phyloP scores from a whole-genome alignment of 2,329 filamentous ascomycete genomes.

The Fusarium hostae region DNA sequence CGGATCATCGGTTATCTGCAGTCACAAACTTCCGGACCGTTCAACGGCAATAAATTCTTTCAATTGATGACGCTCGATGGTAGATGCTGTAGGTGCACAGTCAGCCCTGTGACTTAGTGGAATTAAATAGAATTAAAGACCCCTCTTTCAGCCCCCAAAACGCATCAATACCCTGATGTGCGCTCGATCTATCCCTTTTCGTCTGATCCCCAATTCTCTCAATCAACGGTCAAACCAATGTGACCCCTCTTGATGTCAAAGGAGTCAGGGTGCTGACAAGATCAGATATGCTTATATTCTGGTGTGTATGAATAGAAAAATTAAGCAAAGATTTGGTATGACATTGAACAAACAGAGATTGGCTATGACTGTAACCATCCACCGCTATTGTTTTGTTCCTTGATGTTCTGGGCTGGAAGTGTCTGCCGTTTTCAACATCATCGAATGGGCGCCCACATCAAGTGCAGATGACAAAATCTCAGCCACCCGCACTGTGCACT shows the following conservation, averaged over 20 bases:
- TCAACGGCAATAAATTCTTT: conserved; percentile 17
- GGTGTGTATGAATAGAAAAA: not conserved
- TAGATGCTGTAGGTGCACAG: not conserved
- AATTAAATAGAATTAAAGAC: conserved; percentile 1
- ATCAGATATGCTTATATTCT: not conserved
- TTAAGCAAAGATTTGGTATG: not conserved
- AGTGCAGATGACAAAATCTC: not conserved
- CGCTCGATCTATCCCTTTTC: conserved; percentile 14
- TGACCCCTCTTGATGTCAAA: conserved; percentile 9
- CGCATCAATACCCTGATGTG: conserved; percentile 13
- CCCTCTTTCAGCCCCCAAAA: not conserved
- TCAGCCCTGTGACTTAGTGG: not conserved
- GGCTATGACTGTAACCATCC: not conserved
- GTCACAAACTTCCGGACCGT: conserved; percentile 1
- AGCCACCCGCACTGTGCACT: conserved; percentile 26
- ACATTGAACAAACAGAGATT: not conserved
- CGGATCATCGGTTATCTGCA: not conserved
- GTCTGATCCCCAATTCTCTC: not conserved
- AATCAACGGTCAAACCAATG: not conserved
- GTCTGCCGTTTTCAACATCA: not conserved
- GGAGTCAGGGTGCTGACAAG: conserved; percentile 1
- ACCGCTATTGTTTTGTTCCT: not conserved
- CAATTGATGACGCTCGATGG: not conserved
- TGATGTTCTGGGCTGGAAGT: not conserved
- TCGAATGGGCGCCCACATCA: not conserved